phyloP scores from a whole-genome alignment of 140 eudicot species.

The Bidens hawaiensis region DNA sequence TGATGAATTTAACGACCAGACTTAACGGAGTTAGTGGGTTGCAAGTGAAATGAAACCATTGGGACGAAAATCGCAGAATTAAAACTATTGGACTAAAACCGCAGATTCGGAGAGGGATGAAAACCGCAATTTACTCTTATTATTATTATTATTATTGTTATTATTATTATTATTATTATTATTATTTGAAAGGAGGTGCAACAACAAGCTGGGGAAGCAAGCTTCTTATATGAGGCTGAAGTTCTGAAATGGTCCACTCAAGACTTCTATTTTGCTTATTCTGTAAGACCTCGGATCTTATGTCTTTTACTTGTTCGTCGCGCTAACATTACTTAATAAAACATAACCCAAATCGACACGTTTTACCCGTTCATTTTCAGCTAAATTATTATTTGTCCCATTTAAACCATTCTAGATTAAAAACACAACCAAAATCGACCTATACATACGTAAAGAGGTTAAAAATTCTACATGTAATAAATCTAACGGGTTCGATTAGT shows the following conservation, averaged over 20 bases:
- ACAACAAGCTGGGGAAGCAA: constrained; percentile 36
- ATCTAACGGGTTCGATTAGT: neutral
- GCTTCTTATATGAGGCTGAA: constrained; percentile 63
- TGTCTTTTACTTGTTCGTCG: neutral
- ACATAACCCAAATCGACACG: neutral
- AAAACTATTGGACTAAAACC: no score
- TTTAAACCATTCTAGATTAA: neutral
- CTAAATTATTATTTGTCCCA: neutral
- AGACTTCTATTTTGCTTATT: constrained; percentile 68
- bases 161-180: no score
- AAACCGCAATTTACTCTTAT: no score
- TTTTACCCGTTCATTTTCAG: neutral
- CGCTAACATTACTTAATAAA: neutral
- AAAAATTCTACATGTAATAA: neutral
- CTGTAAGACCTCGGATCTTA: constrained; percentile 43
- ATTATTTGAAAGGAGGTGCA: constrained; percentile 39
- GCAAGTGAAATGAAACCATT: no score
- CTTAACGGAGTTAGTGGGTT: no score
- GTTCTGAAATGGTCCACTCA: constrained; percentile 52
- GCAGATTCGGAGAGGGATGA: no score
- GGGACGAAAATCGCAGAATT: no score
- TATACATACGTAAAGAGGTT: neutral
- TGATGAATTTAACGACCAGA: no score
- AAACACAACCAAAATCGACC: neutral
- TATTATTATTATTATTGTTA: no score